These are phyloP conservation scores for Tanacetum coccineum DNA, from an alignment of 129 eudicot genomes.

Conservation along the genomic window DNA sequence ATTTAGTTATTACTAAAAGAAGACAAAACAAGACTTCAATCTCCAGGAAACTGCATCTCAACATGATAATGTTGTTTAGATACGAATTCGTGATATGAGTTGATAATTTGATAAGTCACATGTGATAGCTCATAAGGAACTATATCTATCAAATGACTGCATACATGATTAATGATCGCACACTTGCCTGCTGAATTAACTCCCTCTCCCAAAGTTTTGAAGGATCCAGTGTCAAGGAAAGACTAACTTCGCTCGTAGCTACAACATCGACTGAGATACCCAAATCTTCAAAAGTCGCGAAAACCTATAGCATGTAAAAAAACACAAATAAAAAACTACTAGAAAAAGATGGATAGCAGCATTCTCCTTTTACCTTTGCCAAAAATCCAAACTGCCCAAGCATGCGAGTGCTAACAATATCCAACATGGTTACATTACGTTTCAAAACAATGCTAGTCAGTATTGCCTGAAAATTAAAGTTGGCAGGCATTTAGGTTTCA, in stretches of 20 bases:
- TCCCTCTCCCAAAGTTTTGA: slow-evolving; percentile 95
- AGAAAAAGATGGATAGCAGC: not conserved
- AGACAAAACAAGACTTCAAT: slow-evolving; percentile 7
- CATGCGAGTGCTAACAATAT: slow-evolving; percentile 91
- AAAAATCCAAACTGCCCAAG: slow-evolving; percentile 95
- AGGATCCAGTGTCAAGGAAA: slow-evolving; percentile 84
- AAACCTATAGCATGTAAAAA: slow-evolving; percentile 52
- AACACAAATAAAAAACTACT: not conserved
- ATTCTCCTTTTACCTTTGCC: slow-evolving; percentile 54
- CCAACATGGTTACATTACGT: slow-evolving; percentile 89
- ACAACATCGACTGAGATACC: slow-evolving; percentile 96
- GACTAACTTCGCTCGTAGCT: slow-evolving; percentile 95
- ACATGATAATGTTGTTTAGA: not conserved
- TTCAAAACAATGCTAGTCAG: slow-evolving; percentile 91
- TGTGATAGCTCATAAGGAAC: slow-evolving; percentile 10
- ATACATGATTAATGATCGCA: slow-evolving; percentile 26
- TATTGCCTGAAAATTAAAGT: slow-evolving; percentile 48
- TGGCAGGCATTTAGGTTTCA: not conserved
- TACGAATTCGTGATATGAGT: not conserved
- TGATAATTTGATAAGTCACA: not conserved
- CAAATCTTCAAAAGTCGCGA: slow-evolving; percentile 77
- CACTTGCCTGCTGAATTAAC: slow-evolving; percentile 81
- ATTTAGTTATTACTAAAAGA: not conserved
- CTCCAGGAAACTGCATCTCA: not conserved
- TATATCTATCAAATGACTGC: not conserved